Conservation (phyloP, 2,329 filamentous ascomycete genomes). For the Paecilomyces sp. region DNA sequence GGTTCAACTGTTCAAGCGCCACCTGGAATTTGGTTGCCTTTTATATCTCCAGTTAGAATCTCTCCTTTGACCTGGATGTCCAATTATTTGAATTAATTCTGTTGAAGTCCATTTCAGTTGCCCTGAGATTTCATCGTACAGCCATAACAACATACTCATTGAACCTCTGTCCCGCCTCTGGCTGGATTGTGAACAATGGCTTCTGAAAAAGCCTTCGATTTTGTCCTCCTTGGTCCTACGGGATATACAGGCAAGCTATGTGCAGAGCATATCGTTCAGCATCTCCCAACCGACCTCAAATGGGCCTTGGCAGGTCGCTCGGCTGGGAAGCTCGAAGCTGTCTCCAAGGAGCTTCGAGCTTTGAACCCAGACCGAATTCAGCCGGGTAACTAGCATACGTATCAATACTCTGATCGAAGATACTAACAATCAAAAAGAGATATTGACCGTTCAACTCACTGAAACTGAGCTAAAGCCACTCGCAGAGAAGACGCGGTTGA, state of each 20-base stretch:
- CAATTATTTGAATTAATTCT: not conserved
- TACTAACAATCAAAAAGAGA: slow-evolving; percentile 19
- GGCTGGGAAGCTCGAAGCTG: slow-evolving; percentile 61
- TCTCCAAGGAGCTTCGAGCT: slow-evolving; percentile 60
- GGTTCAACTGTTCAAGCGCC: not conserved
- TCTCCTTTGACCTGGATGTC: not conserved
- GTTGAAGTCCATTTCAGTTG: not conserved
- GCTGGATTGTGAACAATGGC: slow-evolving; percentile 25
- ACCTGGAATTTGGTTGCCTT: not conserved
- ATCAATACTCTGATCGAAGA: not conserved
- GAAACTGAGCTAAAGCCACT: slow-evolving; percentile 44
- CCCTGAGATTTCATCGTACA: not conserved
- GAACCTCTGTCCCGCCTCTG: slow-evolving; percentile 3
- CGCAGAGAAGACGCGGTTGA: slow-evolving; percentile 48
- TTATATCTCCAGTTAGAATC: not conserved
- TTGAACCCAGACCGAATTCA: slow-evolving; percentile 62
- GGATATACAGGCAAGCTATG: slow-evolving; percentile 79
- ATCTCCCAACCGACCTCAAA: slow-evolving; percentile 67
- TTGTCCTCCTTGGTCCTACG: slow-evolving; percentile 60
- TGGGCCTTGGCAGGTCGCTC: slow-evolving; percentile 87
- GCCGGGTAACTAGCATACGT: slow-evolving; percentile 50
- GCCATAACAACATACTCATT: slow-evolving; percentile 3
- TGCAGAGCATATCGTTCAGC: slow-evolving; percentile 65
- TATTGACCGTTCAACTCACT: slow-evolving; percentile 42
- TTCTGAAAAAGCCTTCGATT: slow-evolving; percentile 50